Evolutionary conservation across 345 rosid genomes (phyloP), one percentile per base, ranked within the genome.

Genomic region (Eucalyptus sp.): DNA sequence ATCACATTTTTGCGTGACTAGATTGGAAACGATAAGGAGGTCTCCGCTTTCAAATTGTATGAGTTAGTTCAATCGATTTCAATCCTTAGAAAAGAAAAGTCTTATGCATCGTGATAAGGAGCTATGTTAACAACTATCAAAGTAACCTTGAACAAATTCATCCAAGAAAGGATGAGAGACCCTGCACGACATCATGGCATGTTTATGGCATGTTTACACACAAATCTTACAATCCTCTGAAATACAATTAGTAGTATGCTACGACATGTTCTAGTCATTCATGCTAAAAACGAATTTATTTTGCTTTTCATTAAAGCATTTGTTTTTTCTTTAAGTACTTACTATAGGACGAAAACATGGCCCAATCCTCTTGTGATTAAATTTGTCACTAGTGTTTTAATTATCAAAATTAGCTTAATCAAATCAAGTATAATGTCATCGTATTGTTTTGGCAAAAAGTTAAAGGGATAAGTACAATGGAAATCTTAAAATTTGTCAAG

Each of bases 401-500:
- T 56, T 22, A 56, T 56, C 62, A 56, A 56, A 56, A 56, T 56
- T 56, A 56, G 1, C 62, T 56, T 56, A 0, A 22, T 56, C 62
- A 56, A 54, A 56, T 56, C 62, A 56, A 56, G 27, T 9, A 56
- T 56, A 56, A 56, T 56, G 1, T 9, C 29, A 56, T 2, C 1
- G 0, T 9, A 6, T 56, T 56, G 29, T 56, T 56, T 56, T 56
- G 62, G 62, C 12, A 1, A 24, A 54, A 56, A 24, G 6, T 56
- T 18, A 7, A 52, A 52, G 24, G 10, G 10, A 0, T 52, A 52
- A 52, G 56, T 0, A 4, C 24, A 52, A 50, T 50, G 0, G 24
- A 52, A 52, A 1, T 1, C 9, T 0, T 52, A 7, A 51, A 52
- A 52, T 52, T 18, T 52, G 56, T 52, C 4, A 7, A 52, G 4